These are phyloP conservation scores for Euphorbia celastroides DNA, from an alignment of 441 rosid species.

Conservation along the genomic window DNA sequence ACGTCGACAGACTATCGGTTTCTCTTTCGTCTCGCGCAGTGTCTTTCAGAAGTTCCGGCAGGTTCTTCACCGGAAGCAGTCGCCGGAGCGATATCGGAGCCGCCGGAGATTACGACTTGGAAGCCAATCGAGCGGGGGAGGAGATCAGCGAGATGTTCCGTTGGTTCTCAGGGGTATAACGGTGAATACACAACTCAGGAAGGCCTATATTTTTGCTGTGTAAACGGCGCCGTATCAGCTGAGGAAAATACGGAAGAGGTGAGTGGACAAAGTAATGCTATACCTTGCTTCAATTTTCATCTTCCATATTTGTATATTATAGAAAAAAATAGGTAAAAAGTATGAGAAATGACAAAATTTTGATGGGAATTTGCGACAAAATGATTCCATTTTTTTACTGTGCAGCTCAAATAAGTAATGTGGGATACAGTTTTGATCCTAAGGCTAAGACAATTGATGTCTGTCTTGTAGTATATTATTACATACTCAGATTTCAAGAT, in stretches of 20 bases:
- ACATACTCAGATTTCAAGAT: neutral
- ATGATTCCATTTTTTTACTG: neutral
- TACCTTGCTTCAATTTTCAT: conserved; percentile 5
- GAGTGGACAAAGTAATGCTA: conserved; percentile 13
- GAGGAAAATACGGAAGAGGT: neutral
- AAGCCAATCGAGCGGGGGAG: conserved; percentile 58
- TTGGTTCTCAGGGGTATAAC: conserved; percentile 80
- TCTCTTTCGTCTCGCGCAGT: conserved; percentile 64
- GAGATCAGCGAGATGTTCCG: conserved; percentile 87
- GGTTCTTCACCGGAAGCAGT: conserved; percentile 74
- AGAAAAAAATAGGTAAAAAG: conserved; percentile 2
- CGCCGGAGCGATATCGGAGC: conserved; percentile 48
- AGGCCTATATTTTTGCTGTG: too few species aligned
- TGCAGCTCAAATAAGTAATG: neutral
- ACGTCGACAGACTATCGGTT: conserved; percentile 65
- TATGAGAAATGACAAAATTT: neutral
- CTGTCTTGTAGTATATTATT: neutral
- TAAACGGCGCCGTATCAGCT: neutral
- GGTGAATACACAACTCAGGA: neutral
- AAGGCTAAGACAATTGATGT: too few species aligned
- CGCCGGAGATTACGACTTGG: conserved; percentile 54
- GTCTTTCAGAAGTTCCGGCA: conserved; percentile 77
- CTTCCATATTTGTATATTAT: neutral
- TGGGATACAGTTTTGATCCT: too few species aligned
- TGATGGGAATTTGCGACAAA: neutral